phyloP scores from a whole-genome alignment of 768 basidiomycete species.

The Lentinus tigrinus region DNA sequence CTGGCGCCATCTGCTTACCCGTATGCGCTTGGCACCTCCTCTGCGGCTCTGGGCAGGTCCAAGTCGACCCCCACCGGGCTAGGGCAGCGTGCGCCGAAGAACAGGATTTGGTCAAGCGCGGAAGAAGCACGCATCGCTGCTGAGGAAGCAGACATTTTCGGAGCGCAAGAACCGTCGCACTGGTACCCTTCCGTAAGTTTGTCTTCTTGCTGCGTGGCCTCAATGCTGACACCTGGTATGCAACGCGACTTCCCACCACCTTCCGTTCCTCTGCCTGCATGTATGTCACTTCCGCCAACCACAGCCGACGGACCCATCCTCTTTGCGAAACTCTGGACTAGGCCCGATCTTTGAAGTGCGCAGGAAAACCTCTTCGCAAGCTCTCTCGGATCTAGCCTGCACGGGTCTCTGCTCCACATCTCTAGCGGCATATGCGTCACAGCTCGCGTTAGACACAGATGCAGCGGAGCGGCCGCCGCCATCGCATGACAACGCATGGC shows the following conservation, averaged over 20 bases:
- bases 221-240: constrained; percentile 11
- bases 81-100: constrained; percentile 12
- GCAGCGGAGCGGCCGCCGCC: not conserved
- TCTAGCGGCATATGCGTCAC: constrained; percentile 16
- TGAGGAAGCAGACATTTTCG: constrained; percentile 5
- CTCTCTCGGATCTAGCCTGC: constrained; percentile 19
- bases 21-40: constrained; percentile 1
- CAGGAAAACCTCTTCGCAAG: constrained; percentile 14
- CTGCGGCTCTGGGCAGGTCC: constrained; percentile 14
- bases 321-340: constrained; percentile 7
- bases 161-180: constrained; percentile 8
- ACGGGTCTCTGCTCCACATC: constrained; percentile 21
- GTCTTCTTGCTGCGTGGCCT: constrained; percentile 7
- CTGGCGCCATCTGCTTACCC: constrained; percentile 13
- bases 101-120: constrained; percentile 15
- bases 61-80: constrained; percentile 15
- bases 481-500: not conserved
- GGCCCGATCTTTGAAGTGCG: constrained; percentile 15
- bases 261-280: not conserved
- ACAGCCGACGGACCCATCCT: constrained; percentile 9
- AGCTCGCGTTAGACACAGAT: constrained; percentile 4
- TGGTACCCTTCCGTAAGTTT: constrained; percentile 16
- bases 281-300: constrained; percentile 3
- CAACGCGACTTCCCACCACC: not conserved
- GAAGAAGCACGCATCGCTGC: constrained; percentile 12